phyloP scores from a whole-genome alignment of 495 filamentous ascomycete species.

The Xylaria cubensis region DNA sequence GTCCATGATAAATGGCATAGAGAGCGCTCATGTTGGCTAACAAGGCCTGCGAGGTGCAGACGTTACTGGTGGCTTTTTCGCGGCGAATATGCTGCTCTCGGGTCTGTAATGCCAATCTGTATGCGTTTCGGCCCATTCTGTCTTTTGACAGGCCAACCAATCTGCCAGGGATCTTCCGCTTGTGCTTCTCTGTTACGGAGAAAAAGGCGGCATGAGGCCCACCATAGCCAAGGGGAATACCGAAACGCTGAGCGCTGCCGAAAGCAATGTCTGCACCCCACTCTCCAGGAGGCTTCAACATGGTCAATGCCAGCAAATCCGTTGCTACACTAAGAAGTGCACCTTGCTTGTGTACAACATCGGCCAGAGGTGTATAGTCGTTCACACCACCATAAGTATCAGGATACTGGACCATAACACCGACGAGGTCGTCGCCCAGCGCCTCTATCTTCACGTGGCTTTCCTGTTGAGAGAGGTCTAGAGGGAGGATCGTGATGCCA shows the following conservation, averaged over 20 bases:
- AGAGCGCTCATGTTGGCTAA: conserved; percentile 97
- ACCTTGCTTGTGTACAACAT: conserved; percentile 78
- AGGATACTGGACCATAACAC: conserved; percentile 94
- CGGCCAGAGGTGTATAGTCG: conserved; percentile 75
- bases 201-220: conserved; percentile 98
- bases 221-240: conserved; percentile 92
- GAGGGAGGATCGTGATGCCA: conserved; percentile 77
- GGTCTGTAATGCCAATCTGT: conserved; percentile 89
- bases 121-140: conserved; percentile 81
- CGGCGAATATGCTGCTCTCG: conserved; percentile 96
- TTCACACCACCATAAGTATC: conserved; percentile 85
- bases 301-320: conserved; percentile 87
- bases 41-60: conserved; percentile 95
- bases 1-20: conserved; percentile 98
- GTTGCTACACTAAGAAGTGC: conserved; percentile 89
- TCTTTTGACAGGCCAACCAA: conserved; percentile 95
- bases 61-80: conserved; percentile 98
- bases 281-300: conserved; percentile 91
- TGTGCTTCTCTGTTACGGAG: conserved; percentile 88
- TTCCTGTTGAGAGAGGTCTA: conserved; percentile 69
- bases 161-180: conserved; percentile 94
- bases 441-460: conserved; percentile 68
- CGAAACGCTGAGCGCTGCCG: conserved; percentile 92
- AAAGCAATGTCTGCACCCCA: conserved; percentile 98
- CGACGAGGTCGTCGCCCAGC: conserved; percentile 83